A percentile compares a stretch with the other conserved stretches of the same genome.
phyloP scores from a whole-genome alignment of 1,284 basidiomycete genomes.

The Cryptococcus maquisensis region DNA sequence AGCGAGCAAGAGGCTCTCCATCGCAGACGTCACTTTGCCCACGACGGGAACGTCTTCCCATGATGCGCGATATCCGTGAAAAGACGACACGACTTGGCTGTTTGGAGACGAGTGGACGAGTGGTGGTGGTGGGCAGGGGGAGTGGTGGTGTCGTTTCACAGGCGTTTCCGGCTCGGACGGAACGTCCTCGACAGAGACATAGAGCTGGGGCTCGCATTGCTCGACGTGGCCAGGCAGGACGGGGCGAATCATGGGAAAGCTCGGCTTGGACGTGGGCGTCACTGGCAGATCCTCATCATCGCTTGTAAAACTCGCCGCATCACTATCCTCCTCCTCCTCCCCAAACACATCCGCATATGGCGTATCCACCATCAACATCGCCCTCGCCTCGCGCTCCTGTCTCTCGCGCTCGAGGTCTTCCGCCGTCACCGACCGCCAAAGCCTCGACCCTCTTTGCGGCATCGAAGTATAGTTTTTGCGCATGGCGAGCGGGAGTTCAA shows the following conservation, averaged over 20 bases:
- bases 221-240: not conserved
- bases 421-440: conserved; percentile 28
- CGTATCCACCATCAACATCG: conserved; percentile 18
- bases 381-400: not conserved
- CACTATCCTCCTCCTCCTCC: conserved; percentile 6
- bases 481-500: conserved; percentile 11
- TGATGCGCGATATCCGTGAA: not conserved
- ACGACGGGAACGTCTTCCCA: not conserved
- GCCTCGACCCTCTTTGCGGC: conserved; percentile 21
- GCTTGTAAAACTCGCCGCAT: not conserved
- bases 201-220: not conserved
- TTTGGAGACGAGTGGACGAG: too few relatives aligned
- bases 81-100: too few relatives aligned
- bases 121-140: too few relatives aligned
- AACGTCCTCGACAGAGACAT: too few relatives aligned
- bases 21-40: not conserved
- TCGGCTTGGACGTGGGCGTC: not conserved
- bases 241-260: not conserved
- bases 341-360: not conserved
- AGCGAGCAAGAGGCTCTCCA: conserved; percentile 3
- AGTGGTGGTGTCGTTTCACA: too few relatives aligned
- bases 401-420: conserved; percentile 20
- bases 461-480: conserved; percentile 6
- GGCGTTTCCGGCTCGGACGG: too few relatives aligned
- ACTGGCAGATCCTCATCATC: not conserved